A percentile compares a stretch with the other conserved stretches of the same genome.
These are phyloP conservation scores for Penicillium sp. DNA, from an alignment of 2,329 filamentous ascomycete genomes.

Conservation along the genomic window DNA sequence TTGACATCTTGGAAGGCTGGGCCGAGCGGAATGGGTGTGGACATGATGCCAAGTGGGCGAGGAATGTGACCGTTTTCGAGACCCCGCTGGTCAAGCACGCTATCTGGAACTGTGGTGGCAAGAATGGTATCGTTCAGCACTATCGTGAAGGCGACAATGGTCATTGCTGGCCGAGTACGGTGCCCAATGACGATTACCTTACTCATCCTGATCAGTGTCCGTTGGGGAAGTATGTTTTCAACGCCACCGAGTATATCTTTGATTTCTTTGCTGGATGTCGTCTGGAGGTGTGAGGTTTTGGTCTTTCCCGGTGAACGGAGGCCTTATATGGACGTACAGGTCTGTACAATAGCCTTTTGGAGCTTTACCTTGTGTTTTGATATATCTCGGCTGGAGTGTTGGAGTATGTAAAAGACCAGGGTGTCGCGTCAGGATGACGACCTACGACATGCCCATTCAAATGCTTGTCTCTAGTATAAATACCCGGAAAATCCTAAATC, in stretches of 20 bases:
- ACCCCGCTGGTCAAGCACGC: conserved; percentile 19
- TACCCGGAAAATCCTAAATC: neutral
- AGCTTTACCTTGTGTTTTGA: too few relatives aligned
- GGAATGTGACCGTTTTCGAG: conserved; percentile 17
- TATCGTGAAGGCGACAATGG: conserved; percentile 19
- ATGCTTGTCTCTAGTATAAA: neutral
- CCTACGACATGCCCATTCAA: neutral
- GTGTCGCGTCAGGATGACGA: neutral
- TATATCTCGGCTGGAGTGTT: too few relatives aligned
- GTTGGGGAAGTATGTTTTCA: conserved; percentile 17
- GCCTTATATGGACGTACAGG: too few relatives aligned
- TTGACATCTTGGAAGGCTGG: conserved; percentile 20
- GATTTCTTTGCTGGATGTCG: conserved; percentile 26
- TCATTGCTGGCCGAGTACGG: conserved; percentile 23
- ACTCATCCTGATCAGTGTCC: conserved; percentile 11
- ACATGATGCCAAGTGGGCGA: conserved; percentile 9
- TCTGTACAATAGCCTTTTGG: neutral
- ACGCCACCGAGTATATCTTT: conserved; percentile 22
- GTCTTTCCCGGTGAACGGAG: too few relatives aligned
- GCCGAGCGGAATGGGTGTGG: conserved; percentile 17
- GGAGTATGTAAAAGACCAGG: neutral
- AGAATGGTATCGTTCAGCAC: conserved; percentile 20
- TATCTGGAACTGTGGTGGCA: conserved; percentile 17
- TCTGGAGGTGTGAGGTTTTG: neutral
- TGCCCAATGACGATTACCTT: conserved; percentile 14